These are phyloP conservation scores for Hymenoscyphus albidus DNA, from an alignment of 2,329 filamentous ascomycete genomes.

Conservation along the genomic window DNA sequence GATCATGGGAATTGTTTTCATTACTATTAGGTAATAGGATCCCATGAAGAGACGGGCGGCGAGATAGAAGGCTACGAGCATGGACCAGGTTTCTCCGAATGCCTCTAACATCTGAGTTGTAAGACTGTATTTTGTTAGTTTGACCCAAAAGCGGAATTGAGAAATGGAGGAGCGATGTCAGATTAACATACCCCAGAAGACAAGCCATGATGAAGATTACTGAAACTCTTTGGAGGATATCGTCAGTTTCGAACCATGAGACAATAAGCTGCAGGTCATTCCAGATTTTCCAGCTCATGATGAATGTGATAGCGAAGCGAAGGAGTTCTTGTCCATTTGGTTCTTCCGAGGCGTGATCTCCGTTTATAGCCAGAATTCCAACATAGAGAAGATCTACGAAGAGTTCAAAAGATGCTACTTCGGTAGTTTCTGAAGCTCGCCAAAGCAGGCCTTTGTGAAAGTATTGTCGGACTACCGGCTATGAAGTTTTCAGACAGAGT, in stretches of 20 bases:
- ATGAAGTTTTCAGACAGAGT: neutral
- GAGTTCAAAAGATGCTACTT: conserved; percentile 61
- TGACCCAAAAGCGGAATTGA: neutral
- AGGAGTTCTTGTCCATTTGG: conserved; percentile 53
- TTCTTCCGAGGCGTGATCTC: conserved; percentile 55
- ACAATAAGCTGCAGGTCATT: conserved; percentile 53
- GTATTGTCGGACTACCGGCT: conserved; percentile 59
- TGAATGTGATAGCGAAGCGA: conserved; percentile 57
- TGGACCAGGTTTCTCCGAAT: conserved; percentile 54
- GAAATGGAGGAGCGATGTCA: neutral
- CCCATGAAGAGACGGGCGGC: conserved; percentile 52
- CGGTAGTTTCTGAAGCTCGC: conserved; percentile 54
- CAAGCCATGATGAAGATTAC: conserved; percentile 59
- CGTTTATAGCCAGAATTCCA: conserved; percentile 57
- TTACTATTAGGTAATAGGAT: conserved; percentile 45
- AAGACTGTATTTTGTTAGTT: conserved; percentile 37
- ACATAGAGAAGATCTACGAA: conserved; percentile 60
- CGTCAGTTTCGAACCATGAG: conserved; percentile 58
- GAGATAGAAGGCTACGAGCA: conserved; percentile 58
- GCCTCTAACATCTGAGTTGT: conserved; percentile 60
- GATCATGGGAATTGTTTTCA: conserved; percentile 53
- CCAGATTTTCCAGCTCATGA: conserved; percentile 59
- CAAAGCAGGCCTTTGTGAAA: conserved; percentile 63
- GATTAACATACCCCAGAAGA: conserved; percentile 47
- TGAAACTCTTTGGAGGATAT: conserved; percentile 54